phyloP scores from a whole-genome alignment of 176 grass and related monocot genomes.

The Phyllostachys edulis region DNA sequence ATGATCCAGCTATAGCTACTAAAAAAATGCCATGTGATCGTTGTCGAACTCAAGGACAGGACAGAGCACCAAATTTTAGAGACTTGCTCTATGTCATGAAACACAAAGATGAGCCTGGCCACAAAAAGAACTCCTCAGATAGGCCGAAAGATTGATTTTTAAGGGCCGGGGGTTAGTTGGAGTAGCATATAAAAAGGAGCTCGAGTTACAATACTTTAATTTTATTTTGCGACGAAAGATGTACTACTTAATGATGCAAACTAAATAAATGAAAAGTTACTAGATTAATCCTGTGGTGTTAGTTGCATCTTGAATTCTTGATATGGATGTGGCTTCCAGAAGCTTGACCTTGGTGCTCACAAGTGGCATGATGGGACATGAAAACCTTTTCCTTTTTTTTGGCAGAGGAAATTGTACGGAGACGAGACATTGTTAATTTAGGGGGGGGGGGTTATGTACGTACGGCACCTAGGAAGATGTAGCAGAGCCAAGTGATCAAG shows the following conservation, averaged over 20 bases:
- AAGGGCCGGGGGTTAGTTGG: background rate
- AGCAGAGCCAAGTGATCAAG: background rate
- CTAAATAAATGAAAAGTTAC: background rate
- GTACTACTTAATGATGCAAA: background rate
- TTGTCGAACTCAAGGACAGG: slow-evolving; percentile 1
- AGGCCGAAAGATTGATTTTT: background rate
- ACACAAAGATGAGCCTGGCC: background rate
- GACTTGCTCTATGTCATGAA: background rate
- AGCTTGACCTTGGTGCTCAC: background rate
- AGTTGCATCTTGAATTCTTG: background rate
- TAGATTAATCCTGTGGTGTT: slow-evolving; percentile 8
- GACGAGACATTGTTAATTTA: background rate
- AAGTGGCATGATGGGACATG: background rate
- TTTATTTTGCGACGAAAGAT: background rate
- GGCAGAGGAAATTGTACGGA: background rate
- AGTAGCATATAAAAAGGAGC: background rate
- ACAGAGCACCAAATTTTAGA: slow-evolving; percentile 23
- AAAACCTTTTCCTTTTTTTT: background rate
- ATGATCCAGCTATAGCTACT: background rate
- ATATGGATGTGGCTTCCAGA: slow-evolving; percentile 40
- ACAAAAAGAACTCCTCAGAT: background rate
- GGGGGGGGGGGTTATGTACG: background rate
- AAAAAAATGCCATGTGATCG: background rate
- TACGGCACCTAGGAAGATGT: background rate
- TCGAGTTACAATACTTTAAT: background rate